These are phyloP conservation scores for Colletotrichum camelliae DNA, from an alignment of 2,329 filamentous ascomycete species.

Conservation along the genomic window DNA sequence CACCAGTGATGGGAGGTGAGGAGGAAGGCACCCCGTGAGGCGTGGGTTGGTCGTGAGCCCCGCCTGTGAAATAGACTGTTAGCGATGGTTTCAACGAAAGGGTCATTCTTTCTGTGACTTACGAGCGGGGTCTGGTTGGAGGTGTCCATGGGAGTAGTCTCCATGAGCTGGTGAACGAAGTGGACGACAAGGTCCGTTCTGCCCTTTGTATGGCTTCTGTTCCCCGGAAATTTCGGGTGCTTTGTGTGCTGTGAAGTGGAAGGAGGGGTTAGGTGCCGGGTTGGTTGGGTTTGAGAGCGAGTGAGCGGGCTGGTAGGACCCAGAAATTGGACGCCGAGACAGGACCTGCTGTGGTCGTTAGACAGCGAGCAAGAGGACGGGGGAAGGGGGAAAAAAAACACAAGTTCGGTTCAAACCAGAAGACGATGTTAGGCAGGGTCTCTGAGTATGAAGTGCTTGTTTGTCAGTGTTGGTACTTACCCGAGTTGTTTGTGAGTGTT, in stretches of 20 bases:
- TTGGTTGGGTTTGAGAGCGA: neutral
- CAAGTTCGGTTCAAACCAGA: neutral
- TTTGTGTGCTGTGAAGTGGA: neutral
- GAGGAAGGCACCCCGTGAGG: neutral
- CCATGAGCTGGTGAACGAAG: neutral
- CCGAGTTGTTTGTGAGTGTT: neutral
- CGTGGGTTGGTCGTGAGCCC: too few relatives aligned
- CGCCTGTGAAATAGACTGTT: neutral
- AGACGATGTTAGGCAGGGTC: neutral
- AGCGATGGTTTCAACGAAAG: neutral
- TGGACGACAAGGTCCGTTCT: neutral
- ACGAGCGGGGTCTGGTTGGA: neutral
- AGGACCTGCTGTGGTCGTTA: neutral
- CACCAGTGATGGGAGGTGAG: neutral
- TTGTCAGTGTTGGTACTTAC: neutral
- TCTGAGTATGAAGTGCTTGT: neutral
- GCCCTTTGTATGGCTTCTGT: neutral
- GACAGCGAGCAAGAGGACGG: neutral
- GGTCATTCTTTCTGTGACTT: neutral
- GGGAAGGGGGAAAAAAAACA: neutral
- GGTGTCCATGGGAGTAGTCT: neutral
- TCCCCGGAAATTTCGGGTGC: neutral
- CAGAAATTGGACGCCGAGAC: neutral
- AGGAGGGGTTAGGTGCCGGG: neutral
- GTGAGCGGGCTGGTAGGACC: neutral